These are phyloP conservation scores for Penicillium sp. DNA, from an alignment of 2,329 filamentous ascomycete genomes.

Conservation along the genomic window DNA sequence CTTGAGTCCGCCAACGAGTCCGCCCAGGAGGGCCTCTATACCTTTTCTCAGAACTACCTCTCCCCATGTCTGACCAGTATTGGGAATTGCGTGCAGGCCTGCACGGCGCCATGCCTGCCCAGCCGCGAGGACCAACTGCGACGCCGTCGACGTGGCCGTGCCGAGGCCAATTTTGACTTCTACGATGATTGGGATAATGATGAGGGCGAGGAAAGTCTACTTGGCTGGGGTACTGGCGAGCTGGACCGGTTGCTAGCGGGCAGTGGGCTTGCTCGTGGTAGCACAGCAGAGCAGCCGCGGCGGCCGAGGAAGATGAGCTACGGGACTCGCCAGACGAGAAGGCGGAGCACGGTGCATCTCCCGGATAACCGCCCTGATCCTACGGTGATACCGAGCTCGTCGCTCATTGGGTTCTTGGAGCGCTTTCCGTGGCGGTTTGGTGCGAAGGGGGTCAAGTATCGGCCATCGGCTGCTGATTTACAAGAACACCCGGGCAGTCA, in stretches of 20 bases:
- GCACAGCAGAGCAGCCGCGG: constrained; percentile 63
- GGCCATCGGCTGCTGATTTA: constrained; percentile 85
- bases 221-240: constrained; percentile 82
- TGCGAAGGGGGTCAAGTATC: constrained; percentile 76
- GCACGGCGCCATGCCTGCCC: constrained; percentile 69
- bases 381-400: constrained; percentile 86
- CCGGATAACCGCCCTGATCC: constrained; percentile 65
- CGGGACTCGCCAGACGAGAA: constrained; percentile 65
- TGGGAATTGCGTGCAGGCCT: constrained; percentile 64
- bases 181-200: constrained; percentile 93
- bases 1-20: constrained; percentile 88
- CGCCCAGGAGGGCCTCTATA: constrained; percentile 88
- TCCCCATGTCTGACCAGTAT: constrained; percentile 75
- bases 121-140: constrained; percentile 73
- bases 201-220: constrained; percentile 59
- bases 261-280: constrained; percentile 50
- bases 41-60: constrained; percentile 83
- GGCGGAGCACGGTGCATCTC: constrained; percentile 57
- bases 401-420: constrained; percentile 80
- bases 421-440: constrained; percentile 83
- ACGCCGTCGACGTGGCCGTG: constrained; percentile 65
- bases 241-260: constrained; percentile 80
- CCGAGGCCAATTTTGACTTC: constrained; percentile 91
- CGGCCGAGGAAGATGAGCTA: constrained; percentile 88
- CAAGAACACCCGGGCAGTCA: constrained; percentile 77